A percentile compares a stretch with the other conserved stretches of the same genome.
Conservation (phyloP, 805 yeast genomes). For the Scheffersomyces amazonensis region DNA sequence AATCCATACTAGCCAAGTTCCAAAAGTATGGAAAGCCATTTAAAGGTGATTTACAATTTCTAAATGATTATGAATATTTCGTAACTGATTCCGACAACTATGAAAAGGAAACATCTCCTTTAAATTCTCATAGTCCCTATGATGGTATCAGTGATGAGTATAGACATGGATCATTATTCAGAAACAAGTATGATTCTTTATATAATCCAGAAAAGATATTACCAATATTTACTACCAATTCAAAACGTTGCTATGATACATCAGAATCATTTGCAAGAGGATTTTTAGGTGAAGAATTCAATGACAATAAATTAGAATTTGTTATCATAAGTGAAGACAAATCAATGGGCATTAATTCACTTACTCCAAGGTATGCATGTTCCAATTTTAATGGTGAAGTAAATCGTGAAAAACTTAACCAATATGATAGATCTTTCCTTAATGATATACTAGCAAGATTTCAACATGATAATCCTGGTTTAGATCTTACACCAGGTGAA, state of each 20-base stretch:
- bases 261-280: constrained; percentile 57
- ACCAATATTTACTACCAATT: constrained; percentile 54
- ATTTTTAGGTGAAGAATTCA: constrained; percentile 46
- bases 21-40: constrained; percentile 22
- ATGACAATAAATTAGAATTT: constrained; percentile 22
- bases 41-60: constrained; percentile 51
- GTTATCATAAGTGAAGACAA: constrained; percentile 46
- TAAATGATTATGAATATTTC: constrained; percentile 52
- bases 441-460: constrained; percentile 54
- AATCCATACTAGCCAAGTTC: constrained; percentile 17
- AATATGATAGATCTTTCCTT: constrained; percentile 34
- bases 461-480: constrained; percentile 50
- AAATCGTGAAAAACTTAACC: constrained; percentile 1
- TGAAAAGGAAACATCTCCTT: constrained; percentile 50
- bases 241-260: constrained; percentile 53
- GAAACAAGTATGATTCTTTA: constrained; percentile 49
- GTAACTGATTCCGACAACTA: constrained; percentile 29
- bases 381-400: constrained; percentile 28
- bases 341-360: constrained; percentile 52
- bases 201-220: constrained; percentile 31
- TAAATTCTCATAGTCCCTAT: constrained; percentile 41
- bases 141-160: constrained; percentile 50
- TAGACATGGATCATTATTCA: constrained; percentile 46
- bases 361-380: constrained; percentile 52
- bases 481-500: constrained; percentile 50